phyloP scores from a whole-genome alignment of 345 rosid genomes.

The Zanthoxylum bungeanum region DNA sequence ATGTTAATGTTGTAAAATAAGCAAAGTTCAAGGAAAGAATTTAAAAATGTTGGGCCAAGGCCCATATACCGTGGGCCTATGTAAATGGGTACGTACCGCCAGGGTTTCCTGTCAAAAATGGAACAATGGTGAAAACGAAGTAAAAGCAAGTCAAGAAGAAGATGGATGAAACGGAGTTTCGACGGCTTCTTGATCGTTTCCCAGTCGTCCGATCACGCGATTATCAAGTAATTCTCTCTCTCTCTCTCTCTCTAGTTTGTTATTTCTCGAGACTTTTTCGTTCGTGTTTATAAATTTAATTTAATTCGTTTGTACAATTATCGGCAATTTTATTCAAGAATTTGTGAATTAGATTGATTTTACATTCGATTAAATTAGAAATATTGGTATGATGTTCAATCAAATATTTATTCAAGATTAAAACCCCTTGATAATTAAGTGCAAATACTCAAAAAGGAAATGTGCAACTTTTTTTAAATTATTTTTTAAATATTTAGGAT shows the following conservation, averaged over 20 bases:
- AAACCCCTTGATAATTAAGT: no score
- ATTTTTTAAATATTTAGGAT: background rate
- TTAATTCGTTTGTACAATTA: background rate
- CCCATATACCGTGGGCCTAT: background rate
- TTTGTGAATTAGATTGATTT: background rate
- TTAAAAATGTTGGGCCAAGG: background rate
- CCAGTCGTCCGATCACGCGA: slow-evolving; percentile 80
- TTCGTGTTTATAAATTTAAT: background rate
- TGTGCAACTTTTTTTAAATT: no score
- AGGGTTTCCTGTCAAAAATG: background rate
- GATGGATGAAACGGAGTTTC: slow-evolving; percentile 86
- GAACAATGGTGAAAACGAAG: background rate
- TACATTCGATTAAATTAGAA: background rate
- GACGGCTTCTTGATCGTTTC: slow-evolving; percentile 67
- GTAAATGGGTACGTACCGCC: background rate
- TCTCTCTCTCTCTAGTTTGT: no score
- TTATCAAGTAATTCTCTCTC: slow-evolving; percentile 39
- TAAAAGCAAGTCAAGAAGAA: background rate
- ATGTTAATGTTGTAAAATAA: background rate
- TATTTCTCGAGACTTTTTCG: background rate
- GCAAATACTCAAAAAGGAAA: no score
- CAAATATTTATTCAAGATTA: no score
- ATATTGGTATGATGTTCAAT: no score
- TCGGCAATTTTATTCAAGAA: background rate
- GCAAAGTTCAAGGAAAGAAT: no score